Evolutionary conservation across 2,329 filamentous ascomycete genomes (phyloP).

Genomic region (Fusarium sublunatum): DNA sequence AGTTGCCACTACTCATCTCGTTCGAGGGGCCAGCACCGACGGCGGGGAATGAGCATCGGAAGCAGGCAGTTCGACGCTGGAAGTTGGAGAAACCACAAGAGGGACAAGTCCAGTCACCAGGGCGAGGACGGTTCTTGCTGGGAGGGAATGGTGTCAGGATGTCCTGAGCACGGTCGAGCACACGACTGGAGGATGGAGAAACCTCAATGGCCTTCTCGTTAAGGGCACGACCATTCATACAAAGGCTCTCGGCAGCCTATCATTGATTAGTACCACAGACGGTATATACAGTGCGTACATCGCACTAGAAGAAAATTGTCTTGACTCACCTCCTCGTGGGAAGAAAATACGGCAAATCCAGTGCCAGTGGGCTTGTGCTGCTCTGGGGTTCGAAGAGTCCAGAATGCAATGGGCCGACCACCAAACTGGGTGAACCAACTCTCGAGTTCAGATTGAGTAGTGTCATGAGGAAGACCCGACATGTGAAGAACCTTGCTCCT

Average conservation of each 20-base stretch:
- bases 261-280: constrained; percentile 23
- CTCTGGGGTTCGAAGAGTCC: constrained; percentile 96
- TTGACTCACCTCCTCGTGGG: constrained; percentile 90
- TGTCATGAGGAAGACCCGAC: constrained; percentile 96
- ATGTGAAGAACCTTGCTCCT: constrained; percentile 98
- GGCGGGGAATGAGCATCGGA: constrained; percentile 99
- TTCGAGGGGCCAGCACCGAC: constrained; percentile 79
- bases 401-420: constrained; percentile 97
- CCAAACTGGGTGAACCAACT: constrained; percentile 99
- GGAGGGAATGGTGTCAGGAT: constrained; percentile 97
- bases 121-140: constrained; percentile 96
- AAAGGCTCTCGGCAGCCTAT: constrained; percentile 94
- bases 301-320: neutral
- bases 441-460: constrained; percentile 97
- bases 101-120: constrained; percentile 98
- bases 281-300: neutral
- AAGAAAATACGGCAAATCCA: constrained; percentile 98
- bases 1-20: constrained; percentile 74
- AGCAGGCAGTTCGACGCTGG: constrained; percentile 96
- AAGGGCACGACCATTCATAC: constrained; percentile 98
- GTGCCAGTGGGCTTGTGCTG: constrained; percentile 99
- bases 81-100: constrained; percentile 99
- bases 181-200: constrained; percentile 94
- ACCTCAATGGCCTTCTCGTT: constrained; percentile 99
- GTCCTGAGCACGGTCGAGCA: constrained; percentile 93